Evolutionary conservation across 345 rosid species (phyloP), one percentile per base, ranked within the genome.

Genomic region (Xanthoceras sorbifolium): DNA sequence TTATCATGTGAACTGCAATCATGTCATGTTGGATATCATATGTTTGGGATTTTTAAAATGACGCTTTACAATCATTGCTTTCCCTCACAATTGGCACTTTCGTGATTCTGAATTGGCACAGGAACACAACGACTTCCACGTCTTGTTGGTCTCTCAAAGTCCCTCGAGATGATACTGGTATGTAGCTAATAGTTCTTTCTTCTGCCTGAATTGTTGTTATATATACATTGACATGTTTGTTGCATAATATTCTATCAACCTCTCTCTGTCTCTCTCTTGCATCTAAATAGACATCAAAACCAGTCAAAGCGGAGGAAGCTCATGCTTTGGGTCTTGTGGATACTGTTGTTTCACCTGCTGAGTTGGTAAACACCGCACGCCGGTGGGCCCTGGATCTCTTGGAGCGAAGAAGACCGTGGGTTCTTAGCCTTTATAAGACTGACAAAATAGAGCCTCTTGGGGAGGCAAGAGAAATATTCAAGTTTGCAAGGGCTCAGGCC

Each of bases 101-200:
- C n/a, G 34, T 73, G 69, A 57, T 66, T 78, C 67, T 87, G 73
- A 73, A 65, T 82, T 84, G 87, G 23, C 57, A 64, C 89, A 95
- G 99, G 99, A 78, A 93, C 99, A 32, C 98, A 96, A 79, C 88
- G 99, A 46, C 99, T 96, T 87, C 99, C 99, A 4, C 99, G 99
- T 66, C 98, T 96, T 80, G 97, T 96, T 82, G 99, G 99, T 74
- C 92, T 93, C 76, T 64, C 97, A 28, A 96, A 91, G 75, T 88
- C 91, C 79, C 97, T 96, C 75, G 99, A 91, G 82, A 96, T 96
- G 98, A 96, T 96, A 90, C 84, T 96, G 97, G 99, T 95, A 85
- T 67, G 86, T 81, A 54, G 12, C 70, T 18, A 40, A 78, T 77
- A 40, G 62, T 59, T 78, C 69, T 69, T 72, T 42, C 23, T 68